phyloP scores from a whole-genome alignment of 1,284 basidiomycete genomes.

The Chondrostereum purpureum region DNA sequence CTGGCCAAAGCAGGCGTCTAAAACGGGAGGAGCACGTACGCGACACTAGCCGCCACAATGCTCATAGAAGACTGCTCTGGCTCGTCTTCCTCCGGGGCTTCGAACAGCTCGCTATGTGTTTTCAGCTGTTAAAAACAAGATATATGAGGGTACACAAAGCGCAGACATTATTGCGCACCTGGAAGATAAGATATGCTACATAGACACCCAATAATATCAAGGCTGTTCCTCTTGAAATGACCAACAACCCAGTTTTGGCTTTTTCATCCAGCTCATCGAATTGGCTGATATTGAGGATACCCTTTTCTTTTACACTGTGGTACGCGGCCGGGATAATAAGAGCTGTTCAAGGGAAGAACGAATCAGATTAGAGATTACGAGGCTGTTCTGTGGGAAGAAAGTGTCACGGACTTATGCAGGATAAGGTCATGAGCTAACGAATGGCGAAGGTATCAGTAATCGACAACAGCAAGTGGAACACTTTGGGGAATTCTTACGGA shows the following conservation, averaged over 20 bases:
- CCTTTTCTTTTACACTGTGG: constrained; percentile 38
- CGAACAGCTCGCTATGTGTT: constrained; percentile 31
- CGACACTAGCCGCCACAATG: constrained; percentile 50
- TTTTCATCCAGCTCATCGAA: constrained; percentile 21
- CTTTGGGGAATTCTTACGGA: constrained; percentile 40
- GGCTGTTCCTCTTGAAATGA: constrained; percentile 82
- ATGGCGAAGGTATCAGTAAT: constrained; percentile 10
- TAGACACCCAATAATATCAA: constrained; percentile 81
- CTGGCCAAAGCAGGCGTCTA: neutral
- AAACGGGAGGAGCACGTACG: constrained; percentile 31
- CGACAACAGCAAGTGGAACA: too few species aligned
- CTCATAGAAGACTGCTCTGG: constrained; percentile 64
- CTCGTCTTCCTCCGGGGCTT: constrained; percentile 20
- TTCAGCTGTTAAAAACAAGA: constrained; percentile 21
- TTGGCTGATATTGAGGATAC: neutral
- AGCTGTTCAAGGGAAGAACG: constrained; percentile 43
- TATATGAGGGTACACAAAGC: neutral
- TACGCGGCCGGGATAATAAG: constrained; percentile 92
- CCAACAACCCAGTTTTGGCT: constrained; percentile 50
- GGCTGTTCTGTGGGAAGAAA: too few species aligned
- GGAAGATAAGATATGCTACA: constrained; percentile 73
- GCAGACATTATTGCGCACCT: constrained; percentile 31
- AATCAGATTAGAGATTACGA: constrained; percentile 9
- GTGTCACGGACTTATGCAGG: constrained; percentile 71
- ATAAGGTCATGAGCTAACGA: constrained; percentile 75